Conservation (phyloP, 805 yeast genomes). For the Candida coleopterorum region DNA sequence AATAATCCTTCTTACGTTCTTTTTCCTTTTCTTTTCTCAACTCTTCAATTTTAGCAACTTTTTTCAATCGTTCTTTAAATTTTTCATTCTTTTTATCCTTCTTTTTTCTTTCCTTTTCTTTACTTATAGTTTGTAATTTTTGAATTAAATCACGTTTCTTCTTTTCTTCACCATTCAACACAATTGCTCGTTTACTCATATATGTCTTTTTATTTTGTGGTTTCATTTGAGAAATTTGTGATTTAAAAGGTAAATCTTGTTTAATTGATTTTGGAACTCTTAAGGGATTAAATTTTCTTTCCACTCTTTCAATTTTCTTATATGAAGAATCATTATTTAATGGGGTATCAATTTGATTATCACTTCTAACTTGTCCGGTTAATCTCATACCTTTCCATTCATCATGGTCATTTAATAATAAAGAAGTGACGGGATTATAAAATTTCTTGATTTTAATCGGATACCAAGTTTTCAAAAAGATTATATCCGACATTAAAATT, state of each 20-base stretch:
- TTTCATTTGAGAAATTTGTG: conserved; percentile 84
- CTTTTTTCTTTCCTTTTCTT: conserved; percentile 78
- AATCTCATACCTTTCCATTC: conserved; percentile 97
- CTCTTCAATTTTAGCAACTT: conserved; percentile 70
- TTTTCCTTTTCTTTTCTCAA: conserved; percentile 67
- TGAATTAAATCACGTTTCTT: conserved; percentile 86
- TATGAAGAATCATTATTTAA: conserved; percentile 46
- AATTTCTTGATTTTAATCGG: conserved; percentile 87
- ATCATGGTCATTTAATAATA: conserved; percentile 67
- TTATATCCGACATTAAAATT: conserved; percentile 82
- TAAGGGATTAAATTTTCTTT: conserved; percentile 82
- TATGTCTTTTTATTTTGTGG: conserved; percentile 83
- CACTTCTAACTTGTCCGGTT: conserved; percentile 91
- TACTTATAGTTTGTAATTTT: conserved; percentile 78
- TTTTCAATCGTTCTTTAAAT: conserved; percentile 70
- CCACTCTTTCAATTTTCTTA: conserved; percentile 73
- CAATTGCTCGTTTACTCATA: conserved; percentile 86
- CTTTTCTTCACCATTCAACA: conserved; percentile 87
- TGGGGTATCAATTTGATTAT: conserved; percentile 60
- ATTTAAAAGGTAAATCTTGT: conserved; percentile 79
- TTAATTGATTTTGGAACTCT: conserved; percentile 79
- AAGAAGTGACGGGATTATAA: conserved; percentile 94
- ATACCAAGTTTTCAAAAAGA: conserved; percentile 93
- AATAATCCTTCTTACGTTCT: conserved; percentile 84
- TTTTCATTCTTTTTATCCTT: conserved; percentile 68